Evolutionary conservation across 306 rosid species (phyloP), one percentile per base, ranked within the genome.

Genomic region (Amphicarpaea edgeworthii): DNA sequence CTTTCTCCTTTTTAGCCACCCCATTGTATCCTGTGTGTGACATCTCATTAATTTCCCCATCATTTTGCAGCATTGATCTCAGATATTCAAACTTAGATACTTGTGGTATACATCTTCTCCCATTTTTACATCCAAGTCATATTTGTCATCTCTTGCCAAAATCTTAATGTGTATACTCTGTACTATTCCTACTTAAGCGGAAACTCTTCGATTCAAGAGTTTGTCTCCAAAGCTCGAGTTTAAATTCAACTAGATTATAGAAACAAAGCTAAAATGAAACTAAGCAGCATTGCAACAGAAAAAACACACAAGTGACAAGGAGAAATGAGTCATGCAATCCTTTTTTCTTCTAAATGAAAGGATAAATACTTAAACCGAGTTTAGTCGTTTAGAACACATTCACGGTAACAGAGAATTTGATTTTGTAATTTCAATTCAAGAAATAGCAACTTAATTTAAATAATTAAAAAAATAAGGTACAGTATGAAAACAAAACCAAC

Each of bases 401-500:
- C 41, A 51, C 55, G 9, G 10, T 9, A 21, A 50, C 24, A 70
- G 45, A 34, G 19, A 69, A 37, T n/a, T 28, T 55, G 21, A 60
- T 7, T 34, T 37, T 45, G 43, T 12, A 47, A 26, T 32, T 38
- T 4, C 24, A 54, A 57, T 28, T 49, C 65, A 70, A 77, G 17
- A 72, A 6, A 14, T 19, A 26, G 23, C 14, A 77, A 50, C 49
- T 14, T 50, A 45, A 71, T 55, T 50, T 41, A 59, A 47, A 68
- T 34, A 41, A 77, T 26, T 24, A 28, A 8, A 73, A n/a, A 57
- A 76, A 20, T 28, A 28, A 28, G 1, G 28, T 49, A 49, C 26
- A 16, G n/a, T 21, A 71, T n/a, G 41, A 59, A 19, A 62, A 81
- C 82, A 40, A 26, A 61, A 81, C 83, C 73, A 83, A 91, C 99